Evolutionary conservation across 1,284 basidiomycete genomes (phyloP).

Genomic region (Polyporus tsugae): DNA sequence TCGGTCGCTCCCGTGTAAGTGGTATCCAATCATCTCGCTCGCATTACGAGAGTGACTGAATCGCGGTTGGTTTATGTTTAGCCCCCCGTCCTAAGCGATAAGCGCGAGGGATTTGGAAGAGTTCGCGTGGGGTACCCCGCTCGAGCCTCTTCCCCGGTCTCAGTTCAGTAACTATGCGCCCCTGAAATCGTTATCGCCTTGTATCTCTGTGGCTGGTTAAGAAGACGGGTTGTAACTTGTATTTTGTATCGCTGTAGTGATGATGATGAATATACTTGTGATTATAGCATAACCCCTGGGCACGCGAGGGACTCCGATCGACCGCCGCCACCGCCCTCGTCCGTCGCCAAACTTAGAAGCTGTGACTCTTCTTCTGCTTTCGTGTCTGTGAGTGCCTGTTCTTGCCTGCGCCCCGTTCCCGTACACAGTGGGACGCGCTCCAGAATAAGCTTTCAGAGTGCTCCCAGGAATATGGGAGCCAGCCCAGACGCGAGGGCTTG

Average conservation of each 20-base stretch:
- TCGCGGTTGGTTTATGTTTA: neutral
- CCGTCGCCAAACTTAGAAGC: neutral
- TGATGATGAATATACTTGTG: constrained; percentile 1
- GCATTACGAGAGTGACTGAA: neutral
- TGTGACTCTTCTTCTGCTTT: neutral
- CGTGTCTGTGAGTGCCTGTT: neutral
- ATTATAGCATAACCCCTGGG: neutral
- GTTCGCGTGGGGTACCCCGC: neutral
- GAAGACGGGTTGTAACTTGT: neutral
- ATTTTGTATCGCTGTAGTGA: neutral
- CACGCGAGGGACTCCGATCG: neutral
- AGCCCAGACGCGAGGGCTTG: constrained; percentile 1
- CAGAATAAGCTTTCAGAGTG: constrained; percentile 17
- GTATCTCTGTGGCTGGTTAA: neutral
- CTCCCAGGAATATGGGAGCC: constrained; percentile 14
- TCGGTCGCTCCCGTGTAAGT: constrained; percentile 35
- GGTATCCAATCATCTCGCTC: neutral
- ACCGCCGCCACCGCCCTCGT: neutral
- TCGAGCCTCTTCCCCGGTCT: neutral
- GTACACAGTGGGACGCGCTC: constrained; percentile 7
- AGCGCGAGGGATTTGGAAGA: neutral
- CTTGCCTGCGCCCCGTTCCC: neutral
- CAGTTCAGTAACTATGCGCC: neutral
- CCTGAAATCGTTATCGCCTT: neutral
- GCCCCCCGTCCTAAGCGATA: constrained; percentile 9